Evolutionary conservation across 805 yeast genomes (phyloP), one percentile per base, ranked within the genome.

Genomic region (Starmera dryadoides): DNA sequence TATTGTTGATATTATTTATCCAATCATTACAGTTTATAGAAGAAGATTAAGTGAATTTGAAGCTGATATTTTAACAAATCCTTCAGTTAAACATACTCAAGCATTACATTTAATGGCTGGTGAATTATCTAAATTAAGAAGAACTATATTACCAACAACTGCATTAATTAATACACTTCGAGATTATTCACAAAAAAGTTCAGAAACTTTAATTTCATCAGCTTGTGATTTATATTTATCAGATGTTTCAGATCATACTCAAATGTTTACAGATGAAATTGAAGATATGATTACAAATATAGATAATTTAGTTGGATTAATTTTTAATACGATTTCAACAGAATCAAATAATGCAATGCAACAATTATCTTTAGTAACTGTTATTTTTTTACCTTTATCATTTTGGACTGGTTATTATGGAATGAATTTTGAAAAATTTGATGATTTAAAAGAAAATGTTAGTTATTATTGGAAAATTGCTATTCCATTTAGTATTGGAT

Each of bases 331-430:
- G 3, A 68, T 77, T 31, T 69, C 79, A 1, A 73, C 73, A 10
- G 72, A 72, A 34, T 73, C 77, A 3, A 73, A 75, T 44, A 73
- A 65, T 44, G 68, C 81, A 4, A 76, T 77, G 69, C 64, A 67
- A 38, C 67, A 69, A 50, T 59, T 77, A 33, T 71, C 81, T 7
- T 50, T 77, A 30, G 73, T 77, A 9, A 72, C 81, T 1, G 81
- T 77, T 12, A 66, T 77, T 12, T 77, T 77, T 47, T 59, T 77
- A 30, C 83, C 83, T 5, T 51, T 77, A 39, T 68, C 77, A 5
- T 77, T 77, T 49, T 64, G 79, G 68, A 75, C 81, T 1, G 81
- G 82, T 11, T 77, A 75, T 49, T 77, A 72, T 41, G 73, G 73
- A 33, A 67, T 68, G 73, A 67, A 68, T 45, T 68, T 68, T 42